These are phyloP conservation scores for Hansenula lynferdii DNA, from an alignment of 1,139 yeast genomes.

Conservation along the genomic window DNA sequence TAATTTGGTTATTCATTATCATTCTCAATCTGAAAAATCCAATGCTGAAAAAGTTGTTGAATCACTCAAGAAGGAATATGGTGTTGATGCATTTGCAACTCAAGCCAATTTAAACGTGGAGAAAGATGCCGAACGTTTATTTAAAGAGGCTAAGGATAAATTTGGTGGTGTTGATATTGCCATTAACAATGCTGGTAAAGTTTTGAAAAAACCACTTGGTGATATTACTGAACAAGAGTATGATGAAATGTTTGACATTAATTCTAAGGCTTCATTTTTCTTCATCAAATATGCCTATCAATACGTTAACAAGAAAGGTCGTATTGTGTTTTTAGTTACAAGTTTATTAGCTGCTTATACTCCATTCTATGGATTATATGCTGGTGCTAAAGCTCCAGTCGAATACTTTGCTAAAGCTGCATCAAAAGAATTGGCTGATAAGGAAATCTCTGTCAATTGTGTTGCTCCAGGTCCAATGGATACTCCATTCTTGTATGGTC, in stretches of 20 bases:
- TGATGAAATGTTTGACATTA: conserved; percentile 46
- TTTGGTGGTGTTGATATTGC: conserved; percentile 56
- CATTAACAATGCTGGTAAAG: conserved; percentile 62
- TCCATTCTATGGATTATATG: conserved; percentile 51
- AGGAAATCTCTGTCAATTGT: conserved; percentile 48
- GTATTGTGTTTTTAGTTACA: conserved; percentile 53
- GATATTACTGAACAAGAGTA: conserved; percentile 49
- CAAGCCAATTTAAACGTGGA: conserved; percentile 45
- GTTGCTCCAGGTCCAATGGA: conserved; percentile 75
- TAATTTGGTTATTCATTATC: conserved; percentile 52
- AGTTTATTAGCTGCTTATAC: conserved; percentile 65
- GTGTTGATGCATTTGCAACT: conserved; percentile 38
- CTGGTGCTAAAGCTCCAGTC: conserved; percentile 61
- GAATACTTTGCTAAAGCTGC: conserved; percentile 53
- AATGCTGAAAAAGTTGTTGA: conserved; percentile 37
- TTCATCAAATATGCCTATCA: conserved; percentile 55
- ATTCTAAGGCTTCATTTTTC: conserved; percentile 57
- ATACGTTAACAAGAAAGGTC: conserved; percentile 46
- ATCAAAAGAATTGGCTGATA: conserved; percentile 48
- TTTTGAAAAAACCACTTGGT: conserved; percentile 53
- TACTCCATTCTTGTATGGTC: conserved; percentile 62
- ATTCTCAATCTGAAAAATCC: conserved; percentile 35
- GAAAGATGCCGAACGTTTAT: conserved; percentile 37
- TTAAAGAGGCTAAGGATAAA: conserved; percentile 37
- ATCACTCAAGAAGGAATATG: conserved; percentile 31